Evolutionary conservation across 1,284 basidiomycete genomes (phyloP).

Genomic region (Apiotrichum gracile): DNA sequence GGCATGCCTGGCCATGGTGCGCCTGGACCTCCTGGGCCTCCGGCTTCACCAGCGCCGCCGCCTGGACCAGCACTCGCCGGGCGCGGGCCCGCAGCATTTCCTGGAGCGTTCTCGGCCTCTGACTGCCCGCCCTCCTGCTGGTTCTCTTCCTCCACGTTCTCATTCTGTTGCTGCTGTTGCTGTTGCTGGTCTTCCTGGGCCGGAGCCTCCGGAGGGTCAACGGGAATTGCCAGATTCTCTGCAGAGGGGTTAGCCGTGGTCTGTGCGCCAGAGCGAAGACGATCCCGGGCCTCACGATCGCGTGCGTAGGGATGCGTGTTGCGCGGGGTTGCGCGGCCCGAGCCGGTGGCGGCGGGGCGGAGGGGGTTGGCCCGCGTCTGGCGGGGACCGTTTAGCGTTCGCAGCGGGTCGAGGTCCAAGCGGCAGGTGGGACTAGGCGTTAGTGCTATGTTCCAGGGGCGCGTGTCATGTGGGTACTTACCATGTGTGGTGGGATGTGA

Average conservation of each 20-base stretch:
- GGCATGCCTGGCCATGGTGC: background rate
- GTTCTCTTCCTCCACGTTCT: background rate
- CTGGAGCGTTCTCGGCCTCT: background rate
- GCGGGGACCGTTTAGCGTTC: constrained; percentile 29
- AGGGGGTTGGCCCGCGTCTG: constrained; percentile 20
- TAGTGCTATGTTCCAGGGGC: too few relatives aligned
- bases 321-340: constrained; percentile 16
- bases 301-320: constrained; percentile 24
- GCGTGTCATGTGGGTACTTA: constrained; percentile 19
- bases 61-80: too few relatives aligned
- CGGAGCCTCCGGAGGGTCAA: background rate
- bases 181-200: background rate
- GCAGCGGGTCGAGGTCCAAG: constrained; percentile 44
- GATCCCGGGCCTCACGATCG: constrained; percentile 3
- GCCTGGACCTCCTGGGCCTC: background rate
- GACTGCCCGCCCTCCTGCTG: background rate
- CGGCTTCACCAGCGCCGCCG: background rate
- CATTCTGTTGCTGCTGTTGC: background rate
- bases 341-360: constrained; percentile 21
- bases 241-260: background rate
- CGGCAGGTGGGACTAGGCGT: constrained; percentile 41
- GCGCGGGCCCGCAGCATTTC: too few relatives aligned
- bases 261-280: constrained; percentile 1
- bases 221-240: background rate
- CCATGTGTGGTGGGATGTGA: constrained; percentile 43